Conservation (phyloP, 2,329 filamentous ascomycete species). For the Hypocreales sp. region DNA sequence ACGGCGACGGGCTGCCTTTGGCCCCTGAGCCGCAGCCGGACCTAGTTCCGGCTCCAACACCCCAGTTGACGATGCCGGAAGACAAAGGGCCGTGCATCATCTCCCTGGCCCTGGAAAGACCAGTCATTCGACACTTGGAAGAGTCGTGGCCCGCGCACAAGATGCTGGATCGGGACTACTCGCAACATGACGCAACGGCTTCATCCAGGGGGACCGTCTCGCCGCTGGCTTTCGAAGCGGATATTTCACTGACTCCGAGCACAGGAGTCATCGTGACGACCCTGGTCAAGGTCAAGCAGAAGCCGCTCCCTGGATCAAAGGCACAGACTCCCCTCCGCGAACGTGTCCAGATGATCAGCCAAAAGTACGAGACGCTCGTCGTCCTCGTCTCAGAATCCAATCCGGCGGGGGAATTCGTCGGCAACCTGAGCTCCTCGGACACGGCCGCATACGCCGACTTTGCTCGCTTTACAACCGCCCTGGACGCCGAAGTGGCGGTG, state of each 20-base stretch:
- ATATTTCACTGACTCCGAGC: slow-evolving; percentile 54
- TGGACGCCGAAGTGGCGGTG: slow-evolving; percentile 22
- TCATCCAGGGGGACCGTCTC: too few species aligned
- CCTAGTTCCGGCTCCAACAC: slow-evolving; percentile 4
- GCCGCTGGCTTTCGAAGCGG: slow-evolving; percentile 42
- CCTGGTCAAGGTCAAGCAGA: slow-evolving; percentile 58
- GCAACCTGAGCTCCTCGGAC: slow-evolving; percentile 23
- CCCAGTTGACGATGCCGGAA: slow-evolving; percentile 5
- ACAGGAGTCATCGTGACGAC: slow-evolving; percentile 57
- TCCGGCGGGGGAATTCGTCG: slow-evolving; percentile 22
- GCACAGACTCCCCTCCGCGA: slow-evolving; percentile 33
- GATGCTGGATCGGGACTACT: slow-evolving; percentile 47
- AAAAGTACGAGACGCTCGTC: slow-evolving; percentile 50
- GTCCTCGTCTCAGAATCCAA: slow-evolving; percentile 49
- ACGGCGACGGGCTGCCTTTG: too few species aligned
- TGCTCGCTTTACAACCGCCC: slow-evolving; percentile 27
- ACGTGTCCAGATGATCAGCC: slow-evolving; percentile 34
- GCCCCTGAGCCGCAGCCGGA: too few species aligned
- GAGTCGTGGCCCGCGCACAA: slow-evolving; percentile 29
- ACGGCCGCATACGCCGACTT: slow-evolving; percentile 31
- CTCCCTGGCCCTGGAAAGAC: slow-evolving; percentile 30
- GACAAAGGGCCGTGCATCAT: slow-evolving; percentile 26
- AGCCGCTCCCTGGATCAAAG: slow-evolving; percentile 39
- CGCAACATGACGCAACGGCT: too few species aligned
- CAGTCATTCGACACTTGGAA: slow-evolving; percentile 33